These are phyloP conservation scores for Fusarium buharicum DNA, from an alignment of 2,329 filamentous ascomycete species.

Conservation along the genomic window DNA sequence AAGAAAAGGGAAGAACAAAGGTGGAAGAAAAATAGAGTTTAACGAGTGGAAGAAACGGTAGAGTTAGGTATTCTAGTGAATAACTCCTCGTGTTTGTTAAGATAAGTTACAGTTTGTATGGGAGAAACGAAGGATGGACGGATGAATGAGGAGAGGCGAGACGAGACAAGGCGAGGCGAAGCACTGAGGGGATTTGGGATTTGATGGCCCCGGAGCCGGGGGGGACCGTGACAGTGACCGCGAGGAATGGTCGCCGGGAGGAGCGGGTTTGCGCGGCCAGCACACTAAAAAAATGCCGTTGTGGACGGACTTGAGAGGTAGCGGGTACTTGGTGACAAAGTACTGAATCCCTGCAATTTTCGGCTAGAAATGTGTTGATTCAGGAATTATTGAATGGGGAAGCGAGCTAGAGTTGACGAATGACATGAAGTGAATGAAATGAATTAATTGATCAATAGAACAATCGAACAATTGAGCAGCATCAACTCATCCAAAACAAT, in stretches of 20 bases:
- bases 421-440: background rate
- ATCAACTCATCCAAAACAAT: background rate
- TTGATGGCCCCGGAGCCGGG: constrained; percentile 2
- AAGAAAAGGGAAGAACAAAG: constrained; percentile 9
- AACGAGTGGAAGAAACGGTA: constrained; percentile 36
- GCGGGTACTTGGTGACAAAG: constrained; percentile 23
- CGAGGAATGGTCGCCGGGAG: constrained; percentile 23
- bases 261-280: constrained; percentile 28
- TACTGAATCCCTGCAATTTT: constrained; percentile 16
- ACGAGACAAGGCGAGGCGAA: constrained; percentile 25
- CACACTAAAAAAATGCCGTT: constrained; percentile 30
- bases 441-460: background rate
- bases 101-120: background rate
- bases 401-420: constrained; percentile 3
- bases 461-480: too few relatives aligned
- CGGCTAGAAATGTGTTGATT: constrained; percentile 5
- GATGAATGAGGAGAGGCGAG: constrained; percentile 13
- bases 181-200: constrained; percentile 20
- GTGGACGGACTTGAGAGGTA: constrained; percentile 17
- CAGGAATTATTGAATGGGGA: constrained; percentile 9
- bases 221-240: constrained; percentile 8
- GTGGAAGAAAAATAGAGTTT: background rate
- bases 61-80: constrained; percentile 19
- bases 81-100: constrained; percentile 15
- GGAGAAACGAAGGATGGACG: background rate